Evolutionary conservation across 139 green algal genomes (phyloP), one percentile per base, ranked within the genome.

Genomic region (Edaphochlamys debaryana): DNA sequence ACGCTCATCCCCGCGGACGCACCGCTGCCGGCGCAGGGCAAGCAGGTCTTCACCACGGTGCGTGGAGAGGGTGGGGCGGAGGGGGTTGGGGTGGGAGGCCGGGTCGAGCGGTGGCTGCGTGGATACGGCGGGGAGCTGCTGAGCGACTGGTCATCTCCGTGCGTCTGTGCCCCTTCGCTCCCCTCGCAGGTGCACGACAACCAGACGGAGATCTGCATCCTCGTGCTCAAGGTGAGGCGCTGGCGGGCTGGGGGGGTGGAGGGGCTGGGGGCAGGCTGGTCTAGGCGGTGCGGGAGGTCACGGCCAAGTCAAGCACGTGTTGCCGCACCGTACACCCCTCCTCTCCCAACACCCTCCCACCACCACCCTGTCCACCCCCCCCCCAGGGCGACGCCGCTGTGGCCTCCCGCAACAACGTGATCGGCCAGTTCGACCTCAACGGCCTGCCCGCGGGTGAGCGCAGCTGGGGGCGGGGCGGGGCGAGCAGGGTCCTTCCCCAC

Each of bases 361-460:
- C 2, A 25, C 50, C 34, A 22, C 56, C 29, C 56, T 20, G 37
- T 68, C 40, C 38, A 40, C 37, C 37, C 27, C 3, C 37, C 50
- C 34, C 38, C 0, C 77, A 90, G 79, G 92, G 92, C 32, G 89
- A 92, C 71, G 87, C 79, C 48, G 32, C 64, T 8, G 67, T 88
- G 50, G 90, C 92, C 40, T 86, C 73, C n/a, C 76, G 75, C 56
- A 93, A 92, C 84, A 78, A 77, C 60, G 82, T 92, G 62, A 84
- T 95, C 69, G 92, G 92, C 1, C 89, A 94, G 76, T 93, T 95
- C 68, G 85, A 94, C 76, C 87, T 95, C n/a, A 76, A 60, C 23
- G 87, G 87, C 9, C 68, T 95, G 42, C 90, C 90, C 0, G 66
- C 80, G 9, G 89, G 70, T 27, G 80, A 17, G 56, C 42, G 5